Percentiles rank a stretch among this genome's conserved stretches.
phyloP scores from a whole-genome alignment of 2,329 filamentous ascomycete genomes.

The Thyridium curvatum region DNA sequence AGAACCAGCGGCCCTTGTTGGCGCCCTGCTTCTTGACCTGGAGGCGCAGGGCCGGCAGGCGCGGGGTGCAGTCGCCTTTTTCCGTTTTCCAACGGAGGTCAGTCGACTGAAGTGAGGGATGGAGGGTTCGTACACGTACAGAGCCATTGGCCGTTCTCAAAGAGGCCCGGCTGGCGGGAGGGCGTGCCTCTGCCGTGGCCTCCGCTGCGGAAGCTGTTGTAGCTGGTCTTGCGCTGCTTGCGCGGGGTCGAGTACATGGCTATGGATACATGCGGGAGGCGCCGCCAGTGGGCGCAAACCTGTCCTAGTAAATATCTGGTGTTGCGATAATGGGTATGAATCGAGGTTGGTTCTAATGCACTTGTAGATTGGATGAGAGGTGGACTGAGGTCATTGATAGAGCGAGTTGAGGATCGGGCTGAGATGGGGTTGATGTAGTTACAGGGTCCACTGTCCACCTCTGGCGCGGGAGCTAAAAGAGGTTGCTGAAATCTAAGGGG shows the following conservation, averaged over 20 bases:
- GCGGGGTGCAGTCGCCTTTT: slow-evolving; percentile 39
- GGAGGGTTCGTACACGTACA: slow-evolving; percentile 12
- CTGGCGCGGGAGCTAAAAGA: not conserved
- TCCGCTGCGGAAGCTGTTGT: not conserved
- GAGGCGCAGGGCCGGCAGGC: slow-evolving; percentile 24
- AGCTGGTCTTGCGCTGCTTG: slow-evolving; percentile 1
- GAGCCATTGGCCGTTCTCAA: slow-evolving; percentile 16
- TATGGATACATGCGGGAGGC: not conserved
- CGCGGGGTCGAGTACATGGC: slow-evolving; percentile 8
- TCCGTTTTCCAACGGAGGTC: too few species aligned
- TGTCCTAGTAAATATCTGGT: too few species aligned
- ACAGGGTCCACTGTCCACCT: too few species aligned
- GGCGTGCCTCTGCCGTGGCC: not conserved
- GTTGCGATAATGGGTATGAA: not conserved
- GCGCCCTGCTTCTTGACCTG: slow-evolving; percentile 27
- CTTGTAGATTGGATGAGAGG: too few species aligned
- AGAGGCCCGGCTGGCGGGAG: slow-evolving; percentile 11
- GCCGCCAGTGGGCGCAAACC: too few species aligned
- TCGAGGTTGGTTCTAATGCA: too few species aligned
- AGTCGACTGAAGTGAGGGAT: slow-evolving; percentile 1
- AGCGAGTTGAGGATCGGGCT: not conserved
- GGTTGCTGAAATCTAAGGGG: not conserved
- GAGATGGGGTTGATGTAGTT: not conserved
- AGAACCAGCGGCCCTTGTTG: slow-evolving; percentile 36
- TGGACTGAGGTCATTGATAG: not conserved